A percentile compares a stretch with the other conserved stretches of the same genome.
Evolutionary conservation across 108 stramenopile genomes (phyloP).

Genomic region (Licmophora abbreviata): DNA sequence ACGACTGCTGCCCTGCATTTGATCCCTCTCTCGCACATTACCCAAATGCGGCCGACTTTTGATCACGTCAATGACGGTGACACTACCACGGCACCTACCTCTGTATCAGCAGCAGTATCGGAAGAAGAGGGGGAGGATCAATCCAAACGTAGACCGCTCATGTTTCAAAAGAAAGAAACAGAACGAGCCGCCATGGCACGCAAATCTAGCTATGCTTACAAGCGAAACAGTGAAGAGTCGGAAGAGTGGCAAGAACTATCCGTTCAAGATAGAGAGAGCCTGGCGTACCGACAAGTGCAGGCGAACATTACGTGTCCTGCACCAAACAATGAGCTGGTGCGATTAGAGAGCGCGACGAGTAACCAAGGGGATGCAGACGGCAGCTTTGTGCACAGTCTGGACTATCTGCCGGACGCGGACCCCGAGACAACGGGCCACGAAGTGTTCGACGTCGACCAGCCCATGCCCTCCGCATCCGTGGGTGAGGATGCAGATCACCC

Average conservation of each 20-base stretch:
- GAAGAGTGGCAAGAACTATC: constrained; percentile 78
- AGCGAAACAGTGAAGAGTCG: constrained; percentile 69
- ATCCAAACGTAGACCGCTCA: constrained; percentile 30
- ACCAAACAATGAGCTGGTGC: constrained; percentile 5
- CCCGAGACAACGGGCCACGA: constrained; percentile 3
- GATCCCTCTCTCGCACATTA: constrained; percentile 44
- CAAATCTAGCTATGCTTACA: constrained; percentile 71
- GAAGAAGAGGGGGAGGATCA: constrained; percentile 7
- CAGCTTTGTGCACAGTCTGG: not conserved
- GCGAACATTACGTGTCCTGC: constrained; percentile 16
- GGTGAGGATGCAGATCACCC: constrained; percentile 3
- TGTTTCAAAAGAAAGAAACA: constrained; percentile 80
- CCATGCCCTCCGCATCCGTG: constrained; percentile 6
- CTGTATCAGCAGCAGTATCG: not conserved
- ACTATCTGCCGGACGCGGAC: not conserved
- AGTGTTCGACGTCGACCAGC: constrained; percentile 7
- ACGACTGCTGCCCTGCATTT: constrained; percentile 35
- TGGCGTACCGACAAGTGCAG: constrained; percentile 20
- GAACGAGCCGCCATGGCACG: constrained; percentile 67
- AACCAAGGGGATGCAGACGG: not conserved
- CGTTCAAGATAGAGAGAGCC: constrained; percentile 26
- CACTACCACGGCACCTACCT: no score
- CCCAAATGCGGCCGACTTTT: constrained; percentile 70
- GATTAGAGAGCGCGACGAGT: not conserved
- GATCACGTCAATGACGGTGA: constrained; percentile 37